Percentiles rank a stretch among this genome's conserved stretches.
phyloP scores from a whole-genome alignment of 1,139 yeast genomes.

The Debaryomyces nepalensis region DNA sequence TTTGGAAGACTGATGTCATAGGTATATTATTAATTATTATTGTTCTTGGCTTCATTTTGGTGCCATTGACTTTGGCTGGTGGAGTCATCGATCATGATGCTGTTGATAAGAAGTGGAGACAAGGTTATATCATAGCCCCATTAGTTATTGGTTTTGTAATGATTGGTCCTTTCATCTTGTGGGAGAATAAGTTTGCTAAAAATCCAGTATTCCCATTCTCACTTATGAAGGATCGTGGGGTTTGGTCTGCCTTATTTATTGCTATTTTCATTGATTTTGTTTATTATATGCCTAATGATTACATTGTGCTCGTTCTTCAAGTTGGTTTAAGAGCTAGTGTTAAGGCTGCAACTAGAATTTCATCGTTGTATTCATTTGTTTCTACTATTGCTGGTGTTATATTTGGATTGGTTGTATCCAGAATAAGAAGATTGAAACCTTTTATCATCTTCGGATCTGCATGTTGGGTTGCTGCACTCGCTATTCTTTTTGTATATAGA shows the following conservation, averaged over 20 bases:
- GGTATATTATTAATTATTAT: constrained; percentile 57
- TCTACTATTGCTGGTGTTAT: constrained; percentile 65
- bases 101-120: constrained; percentile 60
- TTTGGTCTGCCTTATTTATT: constrained; percentile 53
- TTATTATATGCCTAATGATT: constrained; percentile 73
- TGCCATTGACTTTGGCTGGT: constrained; percentile 58
- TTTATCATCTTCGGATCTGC: constrained; percentile 63
- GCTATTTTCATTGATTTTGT: constrained; percentile 60
- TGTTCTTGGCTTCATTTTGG: constrained; percentile 62
- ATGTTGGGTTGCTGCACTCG: constrained; percentile 62
- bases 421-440: constrained; percentile 57
- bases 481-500: constrained; percentile 60
- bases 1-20: constrained; percentile 58
- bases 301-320: constrained; percentile 64
- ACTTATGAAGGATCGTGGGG: constrained; percentile 66
- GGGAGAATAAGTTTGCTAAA: constrained; percentile 58
- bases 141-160: constrained; percentile 63
- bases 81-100: constrained; percentile 50
- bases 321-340: constrained; percentile 64
- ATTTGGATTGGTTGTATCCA: constrained; percentile 58
- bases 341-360: constrained; percentile 68
- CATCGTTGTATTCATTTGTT: constrained; percentile 65
- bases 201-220: constrained; percentile 63
- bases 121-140: constrained; percentile 61
- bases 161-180: constrained; percentile 55